Conservation (phyloP, 805 yeast genomes). For the Saccharomycopsis fodiens region DNA sequence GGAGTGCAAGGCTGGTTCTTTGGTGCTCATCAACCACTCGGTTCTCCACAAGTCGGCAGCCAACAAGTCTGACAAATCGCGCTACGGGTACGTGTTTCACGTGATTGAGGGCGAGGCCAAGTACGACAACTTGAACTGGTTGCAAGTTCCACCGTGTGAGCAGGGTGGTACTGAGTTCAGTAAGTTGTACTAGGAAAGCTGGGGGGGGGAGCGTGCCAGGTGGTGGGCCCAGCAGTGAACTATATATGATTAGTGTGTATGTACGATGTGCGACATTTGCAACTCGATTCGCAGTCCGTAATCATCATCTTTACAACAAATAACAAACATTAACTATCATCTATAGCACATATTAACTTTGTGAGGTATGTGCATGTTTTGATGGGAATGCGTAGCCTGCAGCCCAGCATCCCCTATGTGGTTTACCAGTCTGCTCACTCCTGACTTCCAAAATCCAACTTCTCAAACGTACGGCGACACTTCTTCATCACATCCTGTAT, state of each 20-base stretch:
- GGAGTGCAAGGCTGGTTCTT: conserved; percentile 63
- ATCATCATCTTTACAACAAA: too few species aligned
- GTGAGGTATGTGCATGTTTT: too few species aligned
- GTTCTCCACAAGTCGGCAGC: conserved; percentile 66
- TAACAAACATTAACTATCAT: too few species aligned
- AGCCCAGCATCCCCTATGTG: too few species aligned
- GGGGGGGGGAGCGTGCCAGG: too few species aligned
- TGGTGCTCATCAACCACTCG: conserved; percentile 63
- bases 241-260: too few species aligned
- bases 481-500: conserved; percentile 20
- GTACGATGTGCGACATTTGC: too few species aligned
- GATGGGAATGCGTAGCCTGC: too few species aligned
- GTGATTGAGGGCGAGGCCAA: conserved; percentile 58
- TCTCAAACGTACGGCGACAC: conserved; percentile 18
- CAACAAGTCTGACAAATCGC: conserved; percentile 45
- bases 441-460: conserved; percentile 10
- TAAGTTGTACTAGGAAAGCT: conserved; percentile 28
- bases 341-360: too few species aligned
- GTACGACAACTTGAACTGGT: conserved; percentile 66
- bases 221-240: too few species aligned
- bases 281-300: too few species aligned
- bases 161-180: conserved; percentile 57
- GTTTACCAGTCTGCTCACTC: too few species aligned
- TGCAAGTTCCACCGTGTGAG: conserved; percentile 58
- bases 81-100: conserved; percentile 77